Conservation (phyloP, 2,329 filamentous ascomycete species). For the Bisporella sp. region DNA sequence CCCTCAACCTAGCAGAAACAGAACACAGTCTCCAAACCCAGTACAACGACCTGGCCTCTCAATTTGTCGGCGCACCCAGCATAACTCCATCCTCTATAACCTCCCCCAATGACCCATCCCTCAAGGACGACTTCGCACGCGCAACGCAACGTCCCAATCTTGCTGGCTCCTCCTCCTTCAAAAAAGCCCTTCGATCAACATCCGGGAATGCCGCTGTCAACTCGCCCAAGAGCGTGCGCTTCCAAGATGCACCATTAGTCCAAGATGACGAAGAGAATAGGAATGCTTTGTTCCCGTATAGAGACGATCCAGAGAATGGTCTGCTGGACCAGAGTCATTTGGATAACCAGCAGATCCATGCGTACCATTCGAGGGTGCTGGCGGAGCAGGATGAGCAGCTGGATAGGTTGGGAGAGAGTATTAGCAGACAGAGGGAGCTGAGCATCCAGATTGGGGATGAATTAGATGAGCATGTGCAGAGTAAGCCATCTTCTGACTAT, state of each 20-base stretch:
- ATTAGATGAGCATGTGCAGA: conserved; percentile 78
- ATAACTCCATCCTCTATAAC: conserved; percentile 45
- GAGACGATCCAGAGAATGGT: conserved; percentile 53
- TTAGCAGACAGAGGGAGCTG: conserved; percentile 82
- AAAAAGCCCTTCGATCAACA: conserved; percentile 27
- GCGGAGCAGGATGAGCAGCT: conserved; percentile 90
- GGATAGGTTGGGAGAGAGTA: conserved; percentile 79
- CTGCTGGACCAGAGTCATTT: conserved; percentile 39
- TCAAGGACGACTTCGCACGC: conserved; percentile 57
- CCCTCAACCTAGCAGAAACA: conserved; percentile 52
- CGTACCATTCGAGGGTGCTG: conserved; percentile 73
- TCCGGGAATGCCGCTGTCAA: conserved; percentile 22
- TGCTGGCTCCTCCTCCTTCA: conserved; percentile 35
- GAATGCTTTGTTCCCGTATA: conserved; percentile 59
- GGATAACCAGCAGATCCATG: conserved; percentile 79
- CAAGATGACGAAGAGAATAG: conserved; percentile 41
- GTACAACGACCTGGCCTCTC: conserved; percentile 66
- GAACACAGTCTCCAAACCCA: conserved; percentile 65
- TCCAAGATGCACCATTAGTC: conserved; percentile 57
- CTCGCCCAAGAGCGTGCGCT: conserved; percentile 71
- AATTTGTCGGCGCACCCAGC: conserved; percentile 66
- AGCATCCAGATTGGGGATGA: conserved; percentile 96
- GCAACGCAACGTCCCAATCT: conserved; percentile 35
- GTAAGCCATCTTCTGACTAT: too few species aligned
- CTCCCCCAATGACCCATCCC: conserved; percentile 56